These are phyloP conservation scores for Pachysandra terminalis DNA, from an alignment of 164 flowering plant genomes.

Conservation along the genomic window DNA sequence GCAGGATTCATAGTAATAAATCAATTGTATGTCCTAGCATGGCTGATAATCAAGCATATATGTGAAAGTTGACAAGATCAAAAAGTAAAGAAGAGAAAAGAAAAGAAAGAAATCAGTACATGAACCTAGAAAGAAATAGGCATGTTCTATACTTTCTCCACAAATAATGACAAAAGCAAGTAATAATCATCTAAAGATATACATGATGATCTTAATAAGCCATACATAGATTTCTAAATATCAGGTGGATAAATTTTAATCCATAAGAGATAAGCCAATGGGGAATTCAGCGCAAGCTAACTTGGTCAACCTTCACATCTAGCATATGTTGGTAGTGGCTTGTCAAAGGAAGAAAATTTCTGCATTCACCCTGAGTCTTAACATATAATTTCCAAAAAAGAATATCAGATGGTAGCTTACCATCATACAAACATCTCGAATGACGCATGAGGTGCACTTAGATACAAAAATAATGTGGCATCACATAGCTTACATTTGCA, in stretches of 20 bases:
- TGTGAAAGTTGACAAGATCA: not conserved
- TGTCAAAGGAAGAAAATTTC: no score
- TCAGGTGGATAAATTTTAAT: not conserved
- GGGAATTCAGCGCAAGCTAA: not conserved
- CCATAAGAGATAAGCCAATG: not conserved
- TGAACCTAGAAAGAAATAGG: not conserved
- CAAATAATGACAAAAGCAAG: not conserved
- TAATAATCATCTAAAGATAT: not conserved
- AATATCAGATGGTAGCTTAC: no score
- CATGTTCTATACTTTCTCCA: constrained; percentile 1
- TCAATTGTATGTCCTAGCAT: not conserved
- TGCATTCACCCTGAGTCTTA: no score
- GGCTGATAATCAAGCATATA: not conserved
- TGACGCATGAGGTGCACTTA: no score
- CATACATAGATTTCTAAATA: not conserved
- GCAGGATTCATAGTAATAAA: not conserved
- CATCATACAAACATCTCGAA: no score
- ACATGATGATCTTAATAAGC: not conserved
- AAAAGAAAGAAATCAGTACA: not conserved
- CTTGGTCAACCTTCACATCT: not conserved
- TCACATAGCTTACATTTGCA: no score
- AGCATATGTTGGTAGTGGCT: no score
- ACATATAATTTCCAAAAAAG: no score
- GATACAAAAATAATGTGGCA: no score
- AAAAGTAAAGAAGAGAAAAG: not conserved